Base-by-base conservation (phyloP, 2,329 filamentous ascomycete genomes). In the Stagonosporopsis cucurbitacearum region DNA sequence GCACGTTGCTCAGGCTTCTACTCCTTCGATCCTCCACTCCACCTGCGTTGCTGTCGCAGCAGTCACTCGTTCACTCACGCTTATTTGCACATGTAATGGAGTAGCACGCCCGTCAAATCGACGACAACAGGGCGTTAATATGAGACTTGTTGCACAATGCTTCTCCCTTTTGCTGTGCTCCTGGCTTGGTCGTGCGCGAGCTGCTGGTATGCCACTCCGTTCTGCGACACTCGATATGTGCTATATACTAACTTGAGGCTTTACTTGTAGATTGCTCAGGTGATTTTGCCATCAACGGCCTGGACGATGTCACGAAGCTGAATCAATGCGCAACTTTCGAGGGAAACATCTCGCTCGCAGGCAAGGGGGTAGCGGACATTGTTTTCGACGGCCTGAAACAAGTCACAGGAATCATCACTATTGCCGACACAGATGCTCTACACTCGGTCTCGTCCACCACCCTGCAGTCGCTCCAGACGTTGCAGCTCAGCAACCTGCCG, bases 401-500 rank as follows among this genome's bases (percentile, higher is more conserved):
- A 11, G 28, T 69, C n/a, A 41, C 48, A 1, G 59, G 63, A 19
- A 60, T 54, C 9, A 19, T 69, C 12, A 51, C 53, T n/a, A 49
- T 62, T 17, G 54, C 57, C 17, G 58, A 65, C 30, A 55, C 55
- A 3, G 53, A 48, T 6, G 22, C 42, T 3, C 37, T 69, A 3
- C 25, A 36, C 11, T 65, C 64, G 11, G 48, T 69, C 35, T 61
- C 64, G 6, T 66, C 66, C 1, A 50, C 40, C 2, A 55, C 59
- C 3, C 54, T 69, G 3, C 35, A 57, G 15, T 32, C 54, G 6
- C 44, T 66, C 5, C 25, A 46, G 15, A 56, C 36, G 41, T 47
- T 69, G 19, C 60, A 43, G 1, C 41, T 69, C 17, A 58, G 44
- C n/a, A 59, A 61, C 30, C 60, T 69, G 5, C 64, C 66, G 4